These are phyloP conservation scores for Trichophyton mentagrophytes DNA, from an alignment of 2,329 filamentous ascomycete genomes.

Conservation along the genomic window DNA sequence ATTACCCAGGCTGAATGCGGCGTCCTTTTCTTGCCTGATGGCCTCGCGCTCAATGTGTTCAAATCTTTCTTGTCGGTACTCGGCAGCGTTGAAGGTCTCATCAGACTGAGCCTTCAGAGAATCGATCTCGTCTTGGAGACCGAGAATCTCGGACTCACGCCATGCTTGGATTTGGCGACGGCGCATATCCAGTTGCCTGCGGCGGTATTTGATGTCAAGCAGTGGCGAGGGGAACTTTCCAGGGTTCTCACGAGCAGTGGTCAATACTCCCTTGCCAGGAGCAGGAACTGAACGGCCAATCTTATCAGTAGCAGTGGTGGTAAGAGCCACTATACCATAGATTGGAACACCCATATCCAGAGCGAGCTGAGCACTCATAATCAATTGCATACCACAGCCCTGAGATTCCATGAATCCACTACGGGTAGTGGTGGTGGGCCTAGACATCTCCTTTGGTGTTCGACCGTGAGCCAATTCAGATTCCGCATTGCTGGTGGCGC, in stretches of 20 bases:
- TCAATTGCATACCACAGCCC: conserved; percentile 93
- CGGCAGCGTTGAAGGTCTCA: conserved; percentile 61
- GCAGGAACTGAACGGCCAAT: conserved; percentile 95
- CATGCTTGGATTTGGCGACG: conserved; percentile 91
- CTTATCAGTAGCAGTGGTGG: conserved; percentile 95
- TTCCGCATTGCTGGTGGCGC: conserved; percentile 94
- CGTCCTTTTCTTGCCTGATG: conserved; percentile 80
- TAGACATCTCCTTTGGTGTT: conserved; percentile 94
- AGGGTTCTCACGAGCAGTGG: conserved; percentile 78
- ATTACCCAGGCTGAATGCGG: conserved; percentile 85
- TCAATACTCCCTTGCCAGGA: conserved; percentile 91
- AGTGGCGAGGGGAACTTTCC: conserved; percentile 91
- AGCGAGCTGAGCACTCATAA: conserved; percentile 94
- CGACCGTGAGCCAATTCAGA: conserved; percentile 93
- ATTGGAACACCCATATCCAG: conserved; percentile 98
- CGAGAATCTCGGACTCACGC: conserved; percentile 90
- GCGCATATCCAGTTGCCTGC: conserved; percentile 84
- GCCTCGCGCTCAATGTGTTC: conserved; percentile 81
- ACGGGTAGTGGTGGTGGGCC: conserved; percentile 89
- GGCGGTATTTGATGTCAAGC: conserved; percentile 94
- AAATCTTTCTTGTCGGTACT: conserved; percentile 75
- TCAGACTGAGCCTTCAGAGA: conserved; percentile 72
- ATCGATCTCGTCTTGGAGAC: conserved; percentile 79
- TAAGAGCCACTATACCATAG: conserved; percentile 84
- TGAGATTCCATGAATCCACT: conserved; percentile 99